phyloP scores from a whole-genome alignment of 345 rosid species.

The Brassica incana region DNA sequence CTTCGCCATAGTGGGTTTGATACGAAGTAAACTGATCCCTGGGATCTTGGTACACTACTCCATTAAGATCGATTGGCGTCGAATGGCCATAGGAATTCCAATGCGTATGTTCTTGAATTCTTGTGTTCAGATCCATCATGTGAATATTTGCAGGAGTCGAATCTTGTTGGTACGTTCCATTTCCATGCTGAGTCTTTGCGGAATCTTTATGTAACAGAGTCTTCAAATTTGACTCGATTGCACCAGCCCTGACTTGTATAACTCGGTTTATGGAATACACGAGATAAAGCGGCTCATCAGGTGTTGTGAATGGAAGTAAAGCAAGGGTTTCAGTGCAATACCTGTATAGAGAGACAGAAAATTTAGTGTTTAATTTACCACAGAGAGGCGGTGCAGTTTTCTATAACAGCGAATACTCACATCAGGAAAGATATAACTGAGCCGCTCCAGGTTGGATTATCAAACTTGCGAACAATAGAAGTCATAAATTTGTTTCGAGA shows the following conservation, averaged over 20 bases:
- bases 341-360: constrained; percentile 50
- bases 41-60: constrained; percentile 50
- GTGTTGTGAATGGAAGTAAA: constrained; percentile 80
- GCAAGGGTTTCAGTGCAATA: constrained; percentile 98
- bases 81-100: constrained; percentile 37
- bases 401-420: constrained; percentile 51
- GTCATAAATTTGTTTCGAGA: constrained; percentile 97
- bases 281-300: constrained; percentile 98
- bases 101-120: constrained; percentile 42
- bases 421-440: constrained; percentile 72
- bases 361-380: constrained; percentile 22
- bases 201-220: constrained; percentile 60
- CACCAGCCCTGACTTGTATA: constrained; percentile 90
- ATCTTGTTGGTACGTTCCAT: constrained; percentile 53
- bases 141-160: constrained; percentile 33
- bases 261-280: constrained; percentile 88
- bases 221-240: constrained; percentile 90
- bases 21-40: constrained; percentile 41
- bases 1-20: constrained; percentile 37
- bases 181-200: constrained; percentile 43
- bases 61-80: constrained; percentile 63
- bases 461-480: constrained; percentile 96
- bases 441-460: constrained; percentile 67
- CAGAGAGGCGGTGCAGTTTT: constrained; percentile 4
- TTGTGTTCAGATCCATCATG: constrained; percentile 62